phyloP scores from a whole-genome alignment of 73 alveolate genomes.

The Durusdinium trenchii region DNA sequence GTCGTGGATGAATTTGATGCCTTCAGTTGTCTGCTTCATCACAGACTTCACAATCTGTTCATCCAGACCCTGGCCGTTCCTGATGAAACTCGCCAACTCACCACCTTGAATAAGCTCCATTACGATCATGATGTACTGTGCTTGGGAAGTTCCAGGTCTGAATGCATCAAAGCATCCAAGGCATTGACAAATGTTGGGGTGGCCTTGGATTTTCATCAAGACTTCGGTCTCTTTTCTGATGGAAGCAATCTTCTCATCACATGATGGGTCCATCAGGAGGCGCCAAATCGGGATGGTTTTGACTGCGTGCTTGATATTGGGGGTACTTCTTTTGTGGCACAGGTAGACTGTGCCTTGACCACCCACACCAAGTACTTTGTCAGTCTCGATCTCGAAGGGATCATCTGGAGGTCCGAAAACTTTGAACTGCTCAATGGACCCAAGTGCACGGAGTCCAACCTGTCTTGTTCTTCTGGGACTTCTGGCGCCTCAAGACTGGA shows the following conservation, averaged over 20 bases:
- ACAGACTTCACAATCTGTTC: slow-evolving; percentile 69
- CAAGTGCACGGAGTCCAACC: slow-evolving; percentile 31
- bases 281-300: slow-evolving; percentile 95
- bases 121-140: slow-evolving; percentile 90
- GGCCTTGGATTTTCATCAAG: slow-evolving; percentile 74
- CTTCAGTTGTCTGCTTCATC: slow-evolving; percentile 53
- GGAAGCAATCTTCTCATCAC: slow-evolving; percentile 80
- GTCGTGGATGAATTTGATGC: slow-evolving; percentile 87
- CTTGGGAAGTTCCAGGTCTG: slow-evolving; percentile 92
- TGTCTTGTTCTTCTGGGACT: not conserved
- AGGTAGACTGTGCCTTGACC: slow-evolving; percentile 94
- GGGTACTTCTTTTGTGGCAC: slow-evolving; percentile 89
- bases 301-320: slow-evolving; percentile 73
- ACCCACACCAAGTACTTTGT: slow-evolving; percentile 90
- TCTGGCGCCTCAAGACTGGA: not conserved
- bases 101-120: slow-evolving; percentile 93
- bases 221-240: slow-evolving; percentile 79
- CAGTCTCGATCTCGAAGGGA: slow-evolving; percentile 86
- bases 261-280: slow-evolving; percentile 87
- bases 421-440: slow-evolving; percentile 95
- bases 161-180: slow-evolving; percentile 89
- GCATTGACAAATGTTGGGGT: slow-evolving; percentile 71
- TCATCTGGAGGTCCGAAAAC: slow-evolving; percentile 93
- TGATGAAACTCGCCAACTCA: slow-evolving; percentile 67
- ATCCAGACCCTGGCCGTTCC: slow-evolving; percentile 24